phyloP scores from a whole-genome alignment of 164 flowering plant genomes.

The Annona cherimola region DNA sequence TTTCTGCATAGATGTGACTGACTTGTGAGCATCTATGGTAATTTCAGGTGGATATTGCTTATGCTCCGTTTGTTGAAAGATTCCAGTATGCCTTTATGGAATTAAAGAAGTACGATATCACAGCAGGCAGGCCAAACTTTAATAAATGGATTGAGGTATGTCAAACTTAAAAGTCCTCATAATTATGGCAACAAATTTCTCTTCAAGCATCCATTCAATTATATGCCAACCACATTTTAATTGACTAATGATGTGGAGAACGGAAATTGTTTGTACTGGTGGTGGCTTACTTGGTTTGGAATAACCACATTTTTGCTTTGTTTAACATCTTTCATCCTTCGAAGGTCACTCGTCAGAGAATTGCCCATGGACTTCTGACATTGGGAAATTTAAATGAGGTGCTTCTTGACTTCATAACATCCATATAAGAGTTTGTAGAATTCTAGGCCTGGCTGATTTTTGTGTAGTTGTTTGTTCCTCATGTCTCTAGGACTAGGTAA shows the following conservation, averaged over 20 bases:
- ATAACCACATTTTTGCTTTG: not conserved
- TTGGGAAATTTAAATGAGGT: not conserved
- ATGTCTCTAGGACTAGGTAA: too few species aligned
- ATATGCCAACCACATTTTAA: not conserved
- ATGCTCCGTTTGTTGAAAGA: slow-evolving; percentile 80
- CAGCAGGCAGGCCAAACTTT: slow-evolving; percentile 60
- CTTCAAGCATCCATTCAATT: not conserved
- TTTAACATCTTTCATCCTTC: not conserved
- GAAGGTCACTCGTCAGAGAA: not conserved
- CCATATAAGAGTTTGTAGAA: too few species aligned
- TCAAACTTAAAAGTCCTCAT: not conserved
- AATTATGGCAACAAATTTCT: not conserved
- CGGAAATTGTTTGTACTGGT: not conserved
- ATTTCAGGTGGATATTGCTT: slow-evolving; percentile 77
- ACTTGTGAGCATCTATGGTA: not conserved
- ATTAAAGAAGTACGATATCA: slow-evolving; percentile 53
- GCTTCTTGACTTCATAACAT: too few species aligned
- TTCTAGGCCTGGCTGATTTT: too few species aligned
- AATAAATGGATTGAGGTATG: slow-evolving; percentile 71
- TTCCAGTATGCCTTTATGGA: slow-evolving; percentile 45
- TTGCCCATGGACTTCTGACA: not conserved
- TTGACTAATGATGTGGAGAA: not conserved
- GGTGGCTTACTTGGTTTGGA: not conserved
- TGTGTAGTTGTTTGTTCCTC: too few species aligned
- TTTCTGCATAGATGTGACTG: not conserved